Evolutionary conservation across 2,329 filamentous ascomycete genomes (phyloP).

Genomic region (Scolecobasidium constrictum): DNA sequence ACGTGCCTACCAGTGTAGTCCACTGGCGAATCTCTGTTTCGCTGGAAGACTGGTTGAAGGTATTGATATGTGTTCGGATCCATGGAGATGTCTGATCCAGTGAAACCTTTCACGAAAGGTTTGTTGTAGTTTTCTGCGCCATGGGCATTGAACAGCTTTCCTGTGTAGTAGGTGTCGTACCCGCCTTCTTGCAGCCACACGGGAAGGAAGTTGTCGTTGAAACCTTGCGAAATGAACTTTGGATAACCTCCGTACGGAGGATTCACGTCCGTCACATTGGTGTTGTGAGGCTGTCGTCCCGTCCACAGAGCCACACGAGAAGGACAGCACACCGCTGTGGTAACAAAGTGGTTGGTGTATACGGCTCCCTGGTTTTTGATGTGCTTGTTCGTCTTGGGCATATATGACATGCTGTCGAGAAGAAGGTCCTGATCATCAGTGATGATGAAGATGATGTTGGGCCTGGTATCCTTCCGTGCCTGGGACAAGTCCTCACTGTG

Average conservation of each 20-base stretch:
- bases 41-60: constrained; percentile 52
- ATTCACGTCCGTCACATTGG: constrained; percentile 33
- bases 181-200: constrained; percentile 59
- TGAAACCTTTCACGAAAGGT: constrained; percentile 27
- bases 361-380: constrained; percentile 47
- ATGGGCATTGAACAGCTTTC: constrained; percentile 44
- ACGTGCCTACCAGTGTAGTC: constrained; percentile 45
- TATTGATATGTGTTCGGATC: constrained; percentile 61
- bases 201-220: constrained; percentile 57
- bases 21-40: constrained; percentile 45
- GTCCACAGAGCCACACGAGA: constrained; percentile 55
- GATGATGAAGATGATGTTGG: constrained; percentile 10
- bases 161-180: constrained; percentile 57
- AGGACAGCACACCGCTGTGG: constrained; percentile 55
- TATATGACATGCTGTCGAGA: constrained; percentile 50
- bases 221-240: constrained; percentile 54
- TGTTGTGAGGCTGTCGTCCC: constrained; percentile 49
- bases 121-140: constrained; percentile 37
- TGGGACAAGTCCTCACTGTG: too few species aligned
- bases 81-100: constrained; percentile 36
- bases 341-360: constrained; percentile 54
- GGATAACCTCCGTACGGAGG: constrained; percentile 47
- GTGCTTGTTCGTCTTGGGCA: constrained; percentile 46
- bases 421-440: constrained; percentile 20
- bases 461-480: too few species aligned